A percentile compares a stretch with the other conserved stretches of the same genome.
Evolutionary conservation across 345 rosid genomes (phyloP).

Genomic region (Citrus hindsii): DNA sequence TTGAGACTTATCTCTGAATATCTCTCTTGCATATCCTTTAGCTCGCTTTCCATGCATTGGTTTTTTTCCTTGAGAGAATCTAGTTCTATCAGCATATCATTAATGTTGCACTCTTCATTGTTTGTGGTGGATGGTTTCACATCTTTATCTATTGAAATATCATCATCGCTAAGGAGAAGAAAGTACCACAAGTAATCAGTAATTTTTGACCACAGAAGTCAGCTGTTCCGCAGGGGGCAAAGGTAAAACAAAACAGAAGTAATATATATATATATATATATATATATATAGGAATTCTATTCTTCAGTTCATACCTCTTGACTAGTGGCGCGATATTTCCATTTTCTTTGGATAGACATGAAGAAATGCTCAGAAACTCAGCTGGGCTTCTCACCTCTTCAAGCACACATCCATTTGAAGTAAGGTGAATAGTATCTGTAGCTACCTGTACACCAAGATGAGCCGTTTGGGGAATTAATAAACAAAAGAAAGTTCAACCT

Average conservation of each 20-base stretch:
- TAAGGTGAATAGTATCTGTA: constrained; percentile 11
- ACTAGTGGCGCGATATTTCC: constrained; percentile 13
- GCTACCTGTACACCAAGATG: constrained; percentile 25
- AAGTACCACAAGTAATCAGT: background rate
- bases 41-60: constrained; percentile 59
- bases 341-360: constrained; percentile 16
- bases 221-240: background rate
- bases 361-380: background rate
- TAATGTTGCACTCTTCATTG: constrained; percentile 3
- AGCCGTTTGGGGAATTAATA: background rate
- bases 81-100: constrained; percentile 40
- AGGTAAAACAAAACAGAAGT: background rate
- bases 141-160: constrained; percentile 15
- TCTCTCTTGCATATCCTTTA: constrained; percentile 88
- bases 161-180: constrained; percentile 20
- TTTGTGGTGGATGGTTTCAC: constrained; percentile 3
- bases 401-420: constrained; percentile 6
- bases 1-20: constrained; percentile 86
- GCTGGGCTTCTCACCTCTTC: constrained; percentile 13
- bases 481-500: background rate
- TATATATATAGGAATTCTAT: background rate
- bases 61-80: constrained; percentile 53
- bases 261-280: too few species aligned
- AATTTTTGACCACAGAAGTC: background rate
- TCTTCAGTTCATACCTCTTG: constrained; percentile 36